A percentile compares a stretch with the other conserved stretches of the same genome.
These are phyloP conservation scores for Phytophthora colocasiae DNA, from an alignment of 352 stramenopile species.

Conservation along the genomic window DNA sequence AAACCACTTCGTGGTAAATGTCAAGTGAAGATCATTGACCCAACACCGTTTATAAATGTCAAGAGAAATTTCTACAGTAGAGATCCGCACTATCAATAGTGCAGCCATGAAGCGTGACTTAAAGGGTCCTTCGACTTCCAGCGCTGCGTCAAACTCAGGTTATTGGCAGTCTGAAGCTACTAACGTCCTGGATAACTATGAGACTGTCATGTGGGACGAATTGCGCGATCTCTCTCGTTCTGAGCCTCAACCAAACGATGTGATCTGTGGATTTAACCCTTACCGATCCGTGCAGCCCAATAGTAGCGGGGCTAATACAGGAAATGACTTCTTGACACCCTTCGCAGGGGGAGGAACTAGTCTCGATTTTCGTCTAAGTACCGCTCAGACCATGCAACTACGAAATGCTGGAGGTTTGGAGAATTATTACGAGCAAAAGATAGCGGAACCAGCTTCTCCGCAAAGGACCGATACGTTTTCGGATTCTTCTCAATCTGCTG, in stretches of 20 bases:
- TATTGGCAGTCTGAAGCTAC: constrained; percentile 6
- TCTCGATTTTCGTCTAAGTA: background rate
- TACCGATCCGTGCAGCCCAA: background rate
- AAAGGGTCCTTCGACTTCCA: background rate
- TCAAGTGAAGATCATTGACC: no score
- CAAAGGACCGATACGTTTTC: background rate
- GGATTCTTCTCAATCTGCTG: constrained; percentile 12
- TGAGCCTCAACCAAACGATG: constrained; percentile 1
- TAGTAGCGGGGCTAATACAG: background rate
- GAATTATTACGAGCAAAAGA: constrained; percentile 1
- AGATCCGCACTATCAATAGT: no score
- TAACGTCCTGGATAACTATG: constrained; percentile 16
- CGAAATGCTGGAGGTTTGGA: background rate
- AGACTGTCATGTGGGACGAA: constrained; percentile 25
- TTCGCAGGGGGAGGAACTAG: background rate
- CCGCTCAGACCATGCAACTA: background rate
- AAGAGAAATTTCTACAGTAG: no score
- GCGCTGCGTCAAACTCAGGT: background rate
- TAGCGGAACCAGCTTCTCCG: background rate
- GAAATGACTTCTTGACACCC: background rate
- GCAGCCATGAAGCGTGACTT: constrained; percentile 17
- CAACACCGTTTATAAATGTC: no score
- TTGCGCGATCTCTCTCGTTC: constrained; percentile 8
- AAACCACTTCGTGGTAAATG: no score
- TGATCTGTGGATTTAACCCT: constrained; percentile 6